A percentile compares a stretch with the other conserved stretches of the same genome.
Conservation (phyloP, 2,329 filamentous ascomycete species). For the Sarocladiaceae sp. region DNA sequence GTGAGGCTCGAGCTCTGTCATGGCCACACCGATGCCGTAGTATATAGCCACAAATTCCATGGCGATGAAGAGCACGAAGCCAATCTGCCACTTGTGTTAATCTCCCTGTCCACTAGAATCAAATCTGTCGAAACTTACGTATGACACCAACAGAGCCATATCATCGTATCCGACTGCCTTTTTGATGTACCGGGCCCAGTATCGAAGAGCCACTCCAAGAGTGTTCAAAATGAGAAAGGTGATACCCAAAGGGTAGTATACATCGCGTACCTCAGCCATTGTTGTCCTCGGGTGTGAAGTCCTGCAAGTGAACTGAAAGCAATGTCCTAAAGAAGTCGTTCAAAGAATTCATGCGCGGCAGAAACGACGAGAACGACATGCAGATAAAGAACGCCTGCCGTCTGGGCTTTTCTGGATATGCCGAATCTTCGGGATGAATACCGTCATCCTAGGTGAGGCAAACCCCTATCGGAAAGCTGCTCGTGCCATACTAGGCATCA, state of each 20-base stretch:
- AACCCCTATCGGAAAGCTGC: too few relatives aligned
- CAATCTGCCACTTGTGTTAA: background rate
- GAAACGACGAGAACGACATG: too few relatives aligned
- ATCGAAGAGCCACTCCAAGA: background rate
- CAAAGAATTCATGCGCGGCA: too few relatives aligned
- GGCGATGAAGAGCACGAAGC: constrained; percentile 5
- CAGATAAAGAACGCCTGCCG: too few relatives aligned
- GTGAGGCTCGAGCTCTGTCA: background rate
- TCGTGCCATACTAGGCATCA: too few relatives aligned
- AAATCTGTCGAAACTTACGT: background rate
- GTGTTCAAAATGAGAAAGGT: background rate
- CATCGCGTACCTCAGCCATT: background rate
- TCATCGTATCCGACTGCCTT: background rate
- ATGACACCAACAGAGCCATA: background rate
- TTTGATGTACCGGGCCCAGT: background rate
- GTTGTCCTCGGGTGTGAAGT: too few relatives aligned
- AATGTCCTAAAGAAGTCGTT: too few relatives aligned
- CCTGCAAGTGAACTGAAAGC: too few relatives aligned
- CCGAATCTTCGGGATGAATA: too few relatives aligned
- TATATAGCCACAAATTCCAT: constrained; percentile 4
- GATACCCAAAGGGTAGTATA: background rate
- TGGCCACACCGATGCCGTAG: constrained; percentile 1
- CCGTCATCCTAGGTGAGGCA: too few relatives aligned
- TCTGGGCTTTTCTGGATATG: too few relatives aligned
- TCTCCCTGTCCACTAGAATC: background rate